These are phyloP conservation scores for Tolypocladium tropicale DNA, from an alignment of 2,329 filamentous ascomycete species.

Conservation along the genomic window DNA sequence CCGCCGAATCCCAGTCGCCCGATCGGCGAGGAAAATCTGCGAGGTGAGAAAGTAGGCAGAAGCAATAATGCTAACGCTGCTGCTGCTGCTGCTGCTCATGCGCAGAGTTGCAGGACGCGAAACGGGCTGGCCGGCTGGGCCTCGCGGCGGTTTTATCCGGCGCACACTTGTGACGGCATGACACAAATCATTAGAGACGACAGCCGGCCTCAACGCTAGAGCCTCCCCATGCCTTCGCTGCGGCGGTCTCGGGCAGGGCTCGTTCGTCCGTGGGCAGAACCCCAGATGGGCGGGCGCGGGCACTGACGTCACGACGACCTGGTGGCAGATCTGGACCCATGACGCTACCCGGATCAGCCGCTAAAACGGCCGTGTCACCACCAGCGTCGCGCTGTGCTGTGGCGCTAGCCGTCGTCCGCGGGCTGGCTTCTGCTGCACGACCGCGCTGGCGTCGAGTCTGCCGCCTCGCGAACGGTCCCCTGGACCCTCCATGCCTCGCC, in stretches of 20 bases:
- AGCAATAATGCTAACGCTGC: background rate
- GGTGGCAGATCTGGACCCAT: constrained; percentile 6
- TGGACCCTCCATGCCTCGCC: no score
- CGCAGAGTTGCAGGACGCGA: background rate
- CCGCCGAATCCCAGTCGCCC: background rate
- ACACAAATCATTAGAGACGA: background rate
- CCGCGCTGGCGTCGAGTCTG: background rate
- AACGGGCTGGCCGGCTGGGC: background rate
- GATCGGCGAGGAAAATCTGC: background rate
- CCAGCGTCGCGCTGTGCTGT: no score
- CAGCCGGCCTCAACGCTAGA: background rate
- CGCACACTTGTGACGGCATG: background rate
- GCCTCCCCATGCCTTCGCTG: background rate
- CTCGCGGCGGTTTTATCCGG: background rate
- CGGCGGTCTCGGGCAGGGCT: background rate
- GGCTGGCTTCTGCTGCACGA: no score
- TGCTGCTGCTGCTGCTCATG: background rate
- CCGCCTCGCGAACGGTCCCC: background rate
- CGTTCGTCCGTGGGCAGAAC: background rate
- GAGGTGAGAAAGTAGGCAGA: background rate
- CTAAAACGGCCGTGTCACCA: background rate
- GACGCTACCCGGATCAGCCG: constrained; percentile 3
- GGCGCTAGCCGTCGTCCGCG: no score
- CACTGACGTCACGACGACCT: constrained; percentile 13
- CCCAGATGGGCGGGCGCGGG: background rate